Evolutionary conservation across 345 rosid species (phyloP), one percentile per base, ranked within the genome.

Genomic region (Brassica nigra): DNA sequence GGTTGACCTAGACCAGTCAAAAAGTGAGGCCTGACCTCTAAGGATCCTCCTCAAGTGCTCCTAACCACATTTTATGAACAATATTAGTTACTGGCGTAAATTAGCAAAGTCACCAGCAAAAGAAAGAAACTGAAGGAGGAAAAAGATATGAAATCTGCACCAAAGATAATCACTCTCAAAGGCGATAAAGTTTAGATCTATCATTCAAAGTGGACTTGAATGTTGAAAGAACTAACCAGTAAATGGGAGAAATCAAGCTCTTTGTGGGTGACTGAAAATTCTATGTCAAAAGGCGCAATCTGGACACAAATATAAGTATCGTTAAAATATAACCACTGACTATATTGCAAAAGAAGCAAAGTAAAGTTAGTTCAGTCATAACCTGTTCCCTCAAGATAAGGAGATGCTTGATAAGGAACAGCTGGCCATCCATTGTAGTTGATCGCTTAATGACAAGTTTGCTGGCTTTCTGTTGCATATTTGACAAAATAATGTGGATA

Each of bases 241-340:
- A 93, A 78, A 83, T 95, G 97, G 57, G 99, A 90, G 90, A 95
- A 95, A 85, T 95, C 99, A 57, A 95, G 97, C 81, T 95, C 99
- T 89, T 95, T 95, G 89, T 95, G 87, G 28, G 96, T 93, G 77
- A 91, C 96, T 3, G 92, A 90, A 83, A 95, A 95, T 76, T 95
- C 99, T 75, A 95, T 93, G 84, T 93, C 99, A 83, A 95, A 95
- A 75, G 96, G 97, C 5, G 97, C 94, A 82, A 95, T 92, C 99
- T 95, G 90, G 65, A 81, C 58, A 65, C 76, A 76, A 15, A 59
- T 8, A 31, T 14, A 55, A 55, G 57, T n/a, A 9, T 39, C 29
- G 52, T 55, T 29, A 80, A 44, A 36, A 31, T 36, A 42, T 36
- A 30, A 44, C 36, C 36, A 42, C 9, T 30, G 47, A 67, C 54